A percentile compares a stretch with the other conserved stretches of the same genome.
These are phyloP conservation scores for Mycena vitilis DNA, from an alignment of 768 basidiomycete species.

Conservation along the genomic window DNA sequence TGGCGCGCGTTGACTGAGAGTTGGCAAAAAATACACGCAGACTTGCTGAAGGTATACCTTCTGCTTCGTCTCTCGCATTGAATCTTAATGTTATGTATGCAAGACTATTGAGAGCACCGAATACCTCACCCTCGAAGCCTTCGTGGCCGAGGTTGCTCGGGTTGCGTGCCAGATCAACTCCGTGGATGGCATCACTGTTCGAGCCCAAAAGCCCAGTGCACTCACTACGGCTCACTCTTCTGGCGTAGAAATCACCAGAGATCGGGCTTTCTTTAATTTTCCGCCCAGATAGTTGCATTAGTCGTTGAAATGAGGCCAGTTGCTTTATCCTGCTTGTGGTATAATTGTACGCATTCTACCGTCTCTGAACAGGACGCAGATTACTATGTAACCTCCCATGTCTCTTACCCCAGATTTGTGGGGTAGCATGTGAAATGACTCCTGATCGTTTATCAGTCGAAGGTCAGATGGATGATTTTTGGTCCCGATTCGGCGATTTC, in stretches of 20 bases:
- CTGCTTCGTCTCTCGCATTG: neutral
- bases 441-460: neutral
- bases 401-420: too few relatives aligned
- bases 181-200: constrained; percentile 54
- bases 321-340: too few relatives aligned
- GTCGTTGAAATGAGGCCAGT: too few relatives aligned
- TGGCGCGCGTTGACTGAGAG: constrained; percentile 12
- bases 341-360: too few relatives aligned
- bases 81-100: neutral
- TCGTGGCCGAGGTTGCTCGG: constrained; percentile 60
- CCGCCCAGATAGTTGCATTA: neutral
- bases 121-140: constrained; percentile 72
- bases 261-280: constrained; percentile 18
- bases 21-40: constrained; percentile 43
- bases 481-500: neutral
- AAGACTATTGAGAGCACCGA: constrained; percentile 56
- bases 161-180: constrained; percentile 50
- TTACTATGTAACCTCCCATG: too few relatives aligned
- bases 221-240: constrained; percentile 75
- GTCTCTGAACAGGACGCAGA: too few relatives aligned
- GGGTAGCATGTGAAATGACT: neutral
- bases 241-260: constrained; percentile 69
- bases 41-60: constrained; percentile 46
- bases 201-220: constrained; percentile 78
- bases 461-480: constrained; percentile 3